Conservation (phyloP, 2,329 filamentous ascomycete species). For the Trichocomaceae sp. region DNA sequence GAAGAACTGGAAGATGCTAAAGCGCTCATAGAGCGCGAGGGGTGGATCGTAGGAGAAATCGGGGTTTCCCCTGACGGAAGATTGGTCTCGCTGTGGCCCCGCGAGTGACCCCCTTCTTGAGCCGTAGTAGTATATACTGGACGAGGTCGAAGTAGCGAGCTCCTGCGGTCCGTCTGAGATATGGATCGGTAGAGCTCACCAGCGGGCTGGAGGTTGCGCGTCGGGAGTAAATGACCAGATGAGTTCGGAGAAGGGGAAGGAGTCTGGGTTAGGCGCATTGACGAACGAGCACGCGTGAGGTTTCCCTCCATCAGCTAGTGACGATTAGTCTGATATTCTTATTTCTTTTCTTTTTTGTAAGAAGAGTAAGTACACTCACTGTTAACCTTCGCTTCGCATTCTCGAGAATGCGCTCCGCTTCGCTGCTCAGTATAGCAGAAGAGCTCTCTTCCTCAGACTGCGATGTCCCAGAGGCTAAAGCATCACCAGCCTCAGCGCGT, state of each 20-base stretch:
- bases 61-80: constrained; percentile 36
- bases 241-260: constrained; percentile 39
- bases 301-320: constrained; percentile 87
- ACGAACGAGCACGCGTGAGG: constrained; percentile 67
- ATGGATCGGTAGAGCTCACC: constrained; percentile 39
- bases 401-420: constrained; percentile 83
- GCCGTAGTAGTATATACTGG: constrained; percentile 28
- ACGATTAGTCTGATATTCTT: neutral
- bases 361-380: constrained; percentile 53
- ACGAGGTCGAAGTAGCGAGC: constrained; percentile 43
- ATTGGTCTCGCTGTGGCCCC: constrained; percentile 57
- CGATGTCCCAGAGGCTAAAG: constrained; percentile 21
- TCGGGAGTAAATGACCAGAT: constrained; percentile 19
- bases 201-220: constrained; percentile 34
- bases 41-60: constrained; percentile 30
- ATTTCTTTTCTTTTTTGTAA: too few relatives aligned
- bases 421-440: constrained; percentile 67
- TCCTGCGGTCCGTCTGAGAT: constrained; percentile 31
- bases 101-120: constrained; percentile 46
- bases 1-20: constrained; percentile 32
- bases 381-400: constrained; percentile 87
- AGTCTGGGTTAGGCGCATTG: constrained; percentile 51
- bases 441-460: constrained; percentile 54
- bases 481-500: constrained; percentile 10
- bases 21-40: constrained; percentile 59